Evolutionary conservation across 192 early-diverging fungal genomes (phyloP).

Genomic region (Linnemannia exigua): DNA sequence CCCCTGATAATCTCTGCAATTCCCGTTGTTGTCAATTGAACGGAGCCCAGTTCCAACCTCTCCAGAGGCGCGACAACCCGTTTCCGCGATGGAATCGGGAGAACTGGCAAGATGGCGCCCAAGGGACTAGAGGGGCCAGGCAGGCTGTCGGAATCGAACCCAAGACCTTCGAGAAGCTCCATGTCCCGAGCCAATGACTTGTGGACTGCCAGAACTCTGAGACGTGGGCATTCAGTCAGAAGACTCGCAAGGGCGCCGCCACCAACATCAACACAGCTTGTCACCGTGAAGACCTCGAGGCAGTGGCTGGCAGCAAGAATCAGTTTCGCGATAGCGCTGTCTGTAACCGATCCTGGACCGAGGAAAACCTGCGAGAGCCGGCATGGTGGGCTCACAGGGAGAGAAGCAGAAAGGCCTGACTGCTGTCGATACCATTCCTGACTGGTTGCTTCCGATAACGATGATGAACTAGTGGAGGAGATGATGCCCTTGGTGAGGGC

Average conservation of each 20-base stretch:
- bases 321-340: slow-evolving; percentile 45
- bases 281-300: slow-evolving; percentile 40
- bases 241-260: slow-evolving; percentile 41
- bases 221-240: slow-evolving; percentile 40
- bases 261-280: slow-evolving; percentile 52
- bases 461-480: neutral
- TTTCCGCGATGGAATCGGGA: neutral
- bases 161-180: slow-evolving; percentile 38
- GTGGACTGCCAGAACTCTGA: slow-evolving; percentile 41
- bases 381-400: neutral
- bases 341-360: slow-evolving; percentile 49
- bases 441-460: neutral
- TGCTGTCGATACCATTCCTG: neutral
- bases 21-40: slow-evolving; percentile 29
- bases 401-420: neutral
- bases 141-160: slow-evolving; percentile 7
- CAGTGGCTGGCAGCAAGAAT: slow-evolving; percentile 30
- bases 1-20: slow-evolving; percentile 34
- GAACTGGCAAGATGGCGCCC: neutral
- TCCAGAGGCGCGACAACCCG: slow-evolving; percentile 40
- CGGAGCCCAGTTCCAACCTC: slow-evolving; percentile 31
- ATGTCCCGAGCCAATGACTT: slow-evolving; percentile 33
- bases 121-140: neutral
- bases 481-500: slow-evolving; percentile 33
- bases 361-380: slow-evolving; percentile 44